Evolutionary conservation across 2,329 filamentous ascomycete genomes (phyloP).

Genomic region (Pseudopithomyces chartarum): DNA sequence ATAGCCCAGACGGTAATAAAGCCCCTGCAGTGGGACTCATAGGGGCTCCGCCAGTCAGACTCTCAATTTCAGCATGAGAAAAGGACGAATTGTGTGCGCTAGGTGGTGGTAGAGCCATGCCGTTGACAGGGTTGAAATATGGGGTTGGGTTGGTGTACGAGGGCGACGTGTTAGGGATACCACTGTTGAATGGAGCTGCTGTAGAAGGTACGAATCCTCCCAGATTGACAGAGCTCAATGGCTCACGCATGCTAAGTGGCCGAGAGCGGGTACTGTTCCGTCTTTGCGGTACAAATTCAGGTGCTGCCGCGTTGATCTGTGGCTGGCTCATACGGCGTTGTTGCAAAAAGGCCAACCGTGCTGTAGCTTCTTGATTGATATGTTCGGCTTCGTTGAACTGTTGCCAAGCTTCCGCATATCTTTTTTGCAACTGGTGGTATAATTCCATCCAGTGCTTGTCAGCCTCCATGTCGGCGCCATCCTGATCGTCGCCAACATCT

Average conservation of each 20-base stretch:
- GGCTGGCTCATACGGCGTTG: conserved; percentile 46
- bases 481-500: conserved; percentile 46
- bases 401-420: conserved; percentile 47
- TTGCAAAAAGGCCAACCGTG: conserved; percentile 48
- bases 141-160: conserved; percentile 57
- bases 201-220: conserved; percentile 44
- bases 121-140: conserved; percentile 64
- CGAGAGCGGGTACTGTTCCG: conserved; percentile 49
- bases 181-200: conserved; percentile 53
- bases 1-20: conserved; percentile 71
- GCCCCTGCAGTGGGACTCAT: conserved; percentile 78
- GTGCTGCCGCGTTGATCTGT: conserved; percentile 41
- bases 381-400: conserved; percentile 43
- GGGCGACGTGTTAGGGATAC: conserved; percentile 56
- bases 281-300: conserved; percentile 39
- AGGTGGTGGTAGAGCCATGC: conserved; percentile 58
- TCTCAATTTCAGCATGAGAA: conserved; percentile 67
- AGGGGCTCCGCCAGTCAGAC: conserved; percentile 67
- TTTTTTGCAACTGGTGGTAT: conserved; percentile 59
- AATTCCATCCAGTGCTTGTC: conserved; percentile 62
- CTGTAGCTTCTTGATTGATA: conserved; percentile 44
- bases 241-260: conserved; percentile 46
- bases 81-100: conserved; percentile 41
- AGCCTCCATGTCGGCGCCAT: conserved; percentile 45
- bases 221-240: conserved; percentile 32